Conservation (phyloP, 768 basidiomycete genomes). For the Phlebiopsis gigantea region DNA sequence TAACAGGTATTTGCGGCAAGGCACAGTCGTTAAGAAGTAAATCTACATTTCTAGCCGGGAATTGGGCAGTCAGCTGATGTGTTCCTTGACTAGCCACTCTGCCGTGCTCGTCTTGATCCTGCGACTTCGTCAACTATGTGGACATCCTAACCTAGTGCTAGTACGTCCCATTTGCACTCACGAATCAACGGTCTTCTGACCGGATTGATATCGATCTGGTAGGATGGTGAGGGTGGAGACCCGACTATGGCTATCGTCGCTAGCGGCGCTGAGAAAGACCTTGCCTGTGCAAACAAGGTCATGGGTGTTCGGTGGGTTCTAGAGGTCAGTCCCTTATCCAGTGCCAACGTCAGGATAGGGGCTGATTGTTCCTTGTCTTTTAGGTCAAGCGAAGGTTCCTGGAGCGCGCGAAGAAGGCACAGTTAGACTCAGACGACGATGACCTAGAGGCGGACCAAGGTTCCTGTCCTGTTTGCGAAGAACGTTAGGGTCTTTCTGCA, state of each 20-base stretch:
- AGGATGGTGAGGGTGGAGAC: constrained; percentile 46
- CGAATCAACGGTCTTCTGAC: not conserved
- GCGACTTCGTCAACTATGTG: constrained; percentile 68
- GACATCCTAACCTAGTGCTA: constrained; percentile 67
- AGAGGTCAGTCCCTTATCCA: constrained; percentile 17
- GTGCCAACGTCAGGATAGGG: too few species aligned
- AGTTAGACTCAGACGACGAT: constrained; percentile 46
- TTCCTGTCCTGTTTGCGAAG: constrained; percentile 63
- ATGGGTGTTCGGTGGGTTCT: constrained; percentile 41
- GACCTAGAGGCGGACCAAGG: constrained; percentile 38
- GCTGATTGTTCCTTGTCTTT: not conserved
- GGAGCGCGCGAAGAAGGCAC: constrained; percentile 38
- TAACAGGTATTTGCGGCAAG: constrained; percentile 54
- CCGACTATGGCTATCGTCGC: constrained; percentile 44
- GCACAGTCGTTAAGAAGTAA: constrained; percentile 71
- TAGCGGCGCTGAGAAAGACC: constrained; percentile 47
- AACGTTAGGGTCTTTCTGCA: constrained; percentile 32
- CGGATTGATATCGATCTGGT: not conserved
- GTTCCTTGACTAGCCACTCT: not conserved
- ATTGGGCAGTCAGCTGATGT: not conserved
- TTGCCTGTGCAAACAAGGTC: constrained; percentile 43
- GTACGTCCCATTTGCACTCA: constrained; percentile 27
- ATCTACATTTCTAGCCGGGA: constrained; percentile 21
- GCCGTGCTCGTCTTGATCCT: constrained; percentile 58
- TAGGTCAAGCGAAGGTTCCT: constrained; percentile 34